phyloP scores from a whole-genome alignment of 306 rosid genomes.

The Prosopis cineraria region DNA sequence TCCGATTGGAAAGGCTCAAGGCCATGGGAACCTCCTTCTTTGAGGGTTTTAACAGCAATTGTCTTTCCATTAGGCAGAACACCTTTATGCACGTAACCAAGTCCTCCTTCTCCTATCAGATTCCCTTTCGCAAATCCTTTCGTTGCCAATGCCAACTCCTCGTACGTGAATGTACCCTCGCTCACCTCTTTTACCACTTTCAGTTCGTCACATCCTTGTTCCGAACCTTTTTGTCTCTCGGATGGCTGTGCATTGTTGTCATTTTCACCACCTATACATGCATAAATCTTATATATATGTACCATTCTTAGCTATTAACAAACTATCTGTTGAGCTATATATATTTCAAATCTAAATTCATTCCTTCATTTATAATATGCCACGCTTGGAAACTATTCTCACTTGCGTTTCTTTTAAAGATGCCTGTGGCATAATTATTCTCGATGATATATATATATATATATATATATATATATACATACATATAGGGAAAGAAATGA shows the following conservation, averaged over 20 bases:
- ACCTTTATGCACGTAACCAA: slow-evolving; percentile 89
- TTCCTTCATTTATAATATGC: no score
- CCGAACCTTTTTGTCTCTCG: not conserved
- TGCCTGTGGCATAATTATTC: no score
- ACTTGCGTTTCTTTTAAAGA: no score
- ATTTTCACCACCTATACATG: slow-evolving; percentile 40
- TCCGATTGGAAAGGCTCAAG: slow-evolving; percentile 88
- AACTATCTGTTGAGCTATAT: no score
- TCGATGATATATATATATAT: no score
- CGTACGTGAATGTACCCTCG: slow-evolving; percentile 73
- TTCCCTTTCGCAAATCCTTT: slow-evolving; percentile 51
- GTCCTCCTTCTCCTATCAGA: slow-evolving; percentile 86
- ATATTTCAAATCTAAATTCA: no score
- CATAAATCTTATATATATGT: not conserved
- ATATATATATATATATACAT: no score
- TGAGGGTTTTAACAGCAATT: slow-evolving; percentile 83
- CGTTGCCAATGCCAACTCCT: slow-evolving; percentile 79
- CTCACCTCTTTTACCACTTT: slow-evolving; percentile 55
- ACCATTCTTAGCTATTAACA: no score
- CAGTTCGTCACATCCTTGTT: not conserved
- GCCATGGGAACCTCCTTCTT: slow-evolving; percentile 75
- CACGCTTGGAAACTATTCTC: no score
- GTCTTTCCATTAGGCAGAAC: slow-evolving; percentile 74
- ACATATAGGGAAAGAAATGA: not conserved
- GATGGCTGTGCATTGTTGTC: slow-evolving; percentile 34